Evolutionary conservation across 2,329 filamentous ascomycete genomes (phyloP).

Genomic region (Chrysoporthe austroafricana): DNA sequence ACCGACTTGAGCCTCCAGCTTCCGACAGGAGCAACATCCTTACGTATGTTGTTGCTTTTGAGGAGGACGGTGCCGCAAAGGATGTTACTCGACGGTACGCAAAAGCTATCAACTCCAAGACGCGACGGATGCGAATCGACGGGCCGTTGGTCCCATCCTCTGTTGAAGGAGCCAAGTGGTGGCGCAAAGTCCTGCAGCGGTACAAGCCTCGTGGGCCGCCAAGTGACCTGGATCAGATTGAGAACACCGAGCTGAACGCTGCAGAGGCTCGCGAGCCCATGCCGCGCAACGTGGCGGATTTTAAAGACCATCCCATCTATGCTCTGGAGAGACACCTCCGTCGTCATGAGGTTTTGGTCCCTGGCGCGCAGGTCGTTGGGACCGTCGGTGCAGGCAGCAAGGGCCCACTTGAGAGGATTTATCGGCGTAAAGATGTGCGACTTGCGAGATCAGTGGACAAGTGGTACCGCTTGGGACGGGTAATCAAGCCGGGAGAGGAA

Average conservation of each 20-base stretch:
- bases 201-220: conserved; percentile 40
- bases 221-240: conserved; percentile 78
- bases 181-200: conserved; percentile 53
- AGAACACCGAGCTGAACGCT: conserved; percentile 75
- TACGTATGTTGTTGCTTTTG: conserved; percentile 84
- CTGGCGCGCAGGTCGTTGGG: conserved; percentile 71
- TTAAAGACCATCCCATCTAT: conserved; percentile 82
- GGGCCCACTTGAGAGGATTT: conserved; percentile 74
- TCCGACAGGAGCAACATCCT: conserved; percentile 77
- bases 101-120: conserved; percentile 90
- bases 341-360: conserved; percentile 80
- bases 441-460: conserved; percentile 78
- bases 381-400: conserved; percentile 73
- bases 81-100: conserved; percentile 90
- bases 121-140: conserved; percentile 80
- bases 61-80: conserved; percentile 74
- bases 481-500: conserved; percentile 77
- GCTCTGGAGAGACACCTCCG: conserved; percentile 85
- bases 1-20: conserved; percentile 79
- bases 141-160: conserved; percentile 43
- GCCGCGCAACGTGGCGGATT: conserved; percentile 84
- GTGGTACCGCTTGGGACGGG: conserved; percentile 87
- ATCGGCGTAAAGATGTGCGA: conserved; percentile 79
- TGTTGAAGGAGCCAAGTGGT: conserved; percentile 47
- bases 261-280: conserved; percentile 78